Evolutionary conservation across 768 basidiomycete species (phyloP).

Genomic region (Mycena galericulata): DNA sequence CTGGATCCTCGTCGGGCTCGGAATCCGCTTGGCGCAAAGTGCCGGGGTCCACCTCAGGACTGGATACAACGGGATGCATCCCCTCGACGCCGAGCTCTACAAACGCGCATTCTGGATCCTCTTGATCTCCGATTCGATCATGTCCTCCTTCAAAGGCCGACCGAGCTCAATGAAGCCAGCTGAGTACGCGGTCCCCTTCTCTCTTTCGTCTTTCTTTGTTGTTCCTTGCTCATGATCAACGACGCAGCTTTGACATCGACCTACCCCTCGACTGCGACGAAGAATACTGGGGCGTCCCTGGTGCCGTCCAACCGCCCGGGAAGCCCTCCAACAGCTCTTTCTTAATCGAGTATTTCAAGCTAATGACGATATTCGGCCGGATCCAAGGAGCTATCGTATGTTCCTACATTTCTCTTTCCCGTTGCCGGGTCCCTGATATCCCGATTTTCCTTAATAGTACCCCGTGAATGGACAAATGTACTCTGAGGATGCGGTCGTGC

Average conservation of each 20-base stretch:
- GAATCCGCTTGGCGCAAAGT: slow-evolving; percentile 72
- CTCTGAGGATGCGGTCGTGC: neutral
- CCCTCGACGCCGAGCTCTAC: slow-evolving; percentile 68
- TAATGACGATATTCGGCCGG: slow-evolving; percentile 18
- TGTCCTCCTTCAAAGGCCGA: slow-evolving; percentile 67
- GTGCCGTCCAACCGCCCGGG: slow-evolving; percentile 65
- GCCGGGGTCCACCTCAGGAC: slow-evolving; percentile 67
- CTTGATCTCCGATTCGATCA: slow-evolving; percentile 43
- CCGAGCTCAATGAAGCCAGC: slow-evolving; percentile 74
- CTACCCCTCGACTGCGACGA: slow-evolving; percentile 68
- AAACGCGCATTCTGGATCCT: slow-evolving; percentile 67
- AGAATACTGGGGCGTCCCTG: slow-evolving; percentile 59
- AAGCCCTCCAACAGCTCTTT: slow-evolving; percentile 55
- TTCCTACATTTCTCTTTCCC: neutral
- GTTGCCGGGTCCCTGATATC: neutral
- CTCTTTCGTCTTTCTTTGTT: neutral
- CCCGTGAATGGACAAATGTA: neutral
- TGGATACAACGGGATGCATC: slow-evolving; percentile 40
- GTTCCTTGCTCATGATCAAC: neutral
- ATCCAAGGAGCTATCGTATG: slow-evolving; percentile 26
- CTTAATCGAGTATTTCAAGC: neutral
- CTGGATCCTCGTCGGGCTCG: slow-evolving; percentile 69
- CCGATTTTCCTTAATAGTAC: slow-evolving; percentile 4
- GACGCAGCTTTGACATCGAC: slow-evolving; percentile 76
- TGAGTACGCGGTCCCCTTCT: slow-evolving; percentile 60